phyloP scores from a whole-genome alignment of 2,329 filamentous ascomycete species.

The Fusarium papillatum region DNA sequence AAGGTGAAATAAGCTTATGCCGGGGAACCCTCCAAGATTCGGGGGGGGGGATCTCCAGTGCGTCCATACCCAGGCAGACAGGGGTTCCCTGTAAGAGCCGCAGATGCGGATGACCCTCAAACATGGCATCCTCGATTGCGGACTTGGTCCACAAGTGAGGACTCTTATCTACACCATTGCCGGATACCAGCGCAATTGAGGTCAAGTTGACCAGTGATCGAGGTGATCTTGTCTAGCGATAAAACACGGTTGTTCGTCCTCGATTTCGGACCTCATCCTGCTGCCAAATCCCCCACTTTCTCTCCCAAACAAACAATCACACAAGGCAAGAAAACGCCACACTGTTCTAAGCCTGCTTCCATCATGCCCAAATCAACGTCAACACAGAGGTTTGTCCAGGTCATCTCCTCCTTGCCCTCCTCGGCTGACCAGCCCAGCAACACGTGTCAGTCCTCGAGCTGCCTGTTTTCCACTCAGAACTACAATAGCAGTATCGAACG shows the following conservation, averaged over 20 bases:
- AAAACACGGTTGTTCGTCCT: background rate
- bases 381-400: background rate
- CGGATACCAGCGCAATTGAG: background rate
- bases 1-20: too few species aligned
- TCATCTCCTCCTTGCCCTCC: too few species aligned
- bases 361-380: background rate
- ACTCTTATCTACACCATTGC: background rate
- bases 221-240: background rate
- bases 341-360: background rate
- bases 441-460: background rate
- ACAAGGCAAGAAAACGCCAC: background rate
- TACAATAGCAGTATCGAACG: background rate
- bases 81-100: background rate
- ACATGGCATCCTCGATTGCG: background rate
- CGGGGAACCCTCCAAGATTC: too few species aligned
- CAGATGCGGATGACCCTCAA: background rate
- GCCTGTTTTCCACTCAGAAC: background rate
- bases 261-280: background rate
- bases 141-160: background rate
- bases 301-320: background rate
- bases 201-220: too few species aligned
- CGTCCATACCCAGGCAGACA: too few species aligned
- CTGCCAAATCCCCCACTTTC: background rate
- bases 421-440: background rate
- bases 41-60: too few species aligned